Evolutionary conservation across 2,329 filamentous ascomycete genomes (phyloP).

Genomic region (Geosmithia morbida): DNA sequence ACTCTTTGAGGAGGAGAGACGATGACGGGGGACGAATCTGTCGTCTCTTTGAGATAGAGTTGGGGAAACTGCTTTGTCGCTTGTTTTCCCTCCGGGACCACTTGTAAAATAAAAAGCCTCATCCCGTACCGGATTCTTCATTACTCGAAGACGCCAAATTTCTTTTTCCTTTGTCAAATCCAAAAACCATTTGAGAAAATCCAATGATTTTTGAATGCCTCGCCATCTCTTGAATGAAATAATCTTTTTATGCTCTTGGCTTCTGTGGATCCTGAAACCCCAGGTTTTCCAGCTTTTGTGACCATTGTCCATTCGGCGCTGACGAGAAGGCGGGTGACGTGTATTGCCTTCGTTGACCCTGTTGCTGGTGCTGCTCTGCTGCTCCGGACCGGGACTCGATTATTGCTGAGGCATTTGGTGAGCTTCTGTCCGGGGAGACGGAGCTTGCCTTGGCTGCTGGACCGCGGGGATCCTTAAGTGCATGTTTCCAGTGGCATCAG

Average conservation of each 20-base stretch:
- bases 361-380: no score
- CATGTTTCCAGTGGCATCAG: no score
- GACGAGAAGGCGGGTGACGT: no score
- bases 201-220: neutral
- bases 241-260: no score
- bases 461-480: neutral
- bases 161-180: conserved; percentile 10
- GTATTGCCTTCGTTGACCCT: neutral
- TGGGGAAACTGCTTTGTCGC: conserved; percentile 12
- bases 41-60: conserved; percentile 17
- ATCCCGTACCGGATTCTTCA: conserved; percentile 20
- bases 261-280: neutral
- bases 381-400: neutral
- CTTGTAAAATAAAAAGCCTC: conserved; percentile 29
- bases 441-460: neutral
- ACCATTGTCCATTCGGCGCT: neutral
- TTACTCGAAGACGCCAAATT: conserved; percentile 9
- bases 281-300: neutral
- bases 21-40: conserved; percentile 13
- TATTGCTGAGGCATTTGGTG: conserved; percentile 1
- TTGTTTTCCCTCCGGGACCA: conserved; percentile 16
- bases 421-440: neutral
- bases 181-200: neutral
- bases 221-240: no score
- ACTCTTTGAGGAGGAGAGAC: conserved; percentile 11